phyloP scores from a whole-genome alignment of 768 basidiomycete genomes.

The Imleria badia region DNA sequence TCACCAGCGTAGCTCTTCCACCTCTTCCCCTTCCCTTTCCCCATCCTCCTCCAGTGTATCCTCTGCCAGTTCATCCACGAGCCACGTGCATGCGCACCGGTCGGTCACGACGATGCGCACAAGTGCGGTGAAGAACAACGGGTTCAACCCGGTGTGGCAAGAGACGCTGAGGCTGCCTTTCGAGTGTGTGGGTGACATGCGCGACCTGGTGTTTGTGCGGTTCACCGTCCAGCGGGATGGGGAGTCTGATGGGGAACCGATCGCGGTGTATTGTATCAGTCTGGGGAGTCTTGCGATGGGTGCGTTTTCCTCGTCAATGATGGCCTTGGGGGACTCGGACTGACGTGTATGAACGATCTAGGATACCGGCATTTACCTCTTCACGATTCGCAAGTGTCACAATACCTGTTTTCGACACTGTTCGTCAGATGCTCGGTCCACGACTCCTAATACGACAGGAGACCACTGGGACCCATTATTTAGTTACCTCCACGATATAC shows the following conservation, averaged over 20 bases:
- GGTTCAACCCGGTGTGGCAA: conserved; percentile 90
- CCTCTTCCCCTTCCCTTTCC: conserved; percentile 4
- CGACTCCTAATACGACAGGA: conserved; percentile 22
- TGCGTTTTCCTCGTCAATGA: too few species aligned
- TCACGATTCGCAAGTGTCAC: conserved; percentile 83
- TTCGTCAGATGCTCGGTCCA: conserved; percentile 68
- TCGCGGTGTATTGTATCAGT: conserved; percentile 74
- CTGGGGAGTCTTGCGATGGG: conserved; percentile 73
- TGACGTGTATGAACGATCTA: conserved; percentile 23
- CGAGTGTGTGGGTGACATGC: conserved; percentile 72
- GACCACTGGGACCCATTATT: too few species aligned
- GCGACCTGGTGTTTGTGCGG: conserved; percentile 80
- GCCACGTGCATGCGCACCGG: conserved; percentile 33
- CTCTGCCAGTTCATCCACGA: conserved; percentile 1
- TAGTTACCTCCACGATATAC: not conserved
- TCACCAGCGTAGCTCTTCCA: conserved; percentile 21
- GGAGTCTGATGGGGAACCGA: conserved; percentile 55
- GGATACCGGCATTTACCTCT: conserved; percentile 91
- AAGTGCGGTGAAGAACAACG: conserved; percentile 73
- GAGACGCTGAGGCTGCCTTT: conserved; percentile 71
- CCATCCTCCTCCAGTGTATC: conserved; percentile 3
- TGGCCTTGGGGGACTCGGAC: too few species aligned
- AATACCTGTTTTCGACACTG: conserved; percentile 91
- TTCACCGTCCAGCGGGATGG: conserved; percentile 73
- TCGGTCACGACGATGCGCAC: conserved; percentile 59